A percentile compares a stretch with the other conserved stretches of the same genome.
phyloP scores from a whole-genome alignment of 2,329 filamentous ascomycete species.

The Pseudogymnoascus sp. region DNA sequence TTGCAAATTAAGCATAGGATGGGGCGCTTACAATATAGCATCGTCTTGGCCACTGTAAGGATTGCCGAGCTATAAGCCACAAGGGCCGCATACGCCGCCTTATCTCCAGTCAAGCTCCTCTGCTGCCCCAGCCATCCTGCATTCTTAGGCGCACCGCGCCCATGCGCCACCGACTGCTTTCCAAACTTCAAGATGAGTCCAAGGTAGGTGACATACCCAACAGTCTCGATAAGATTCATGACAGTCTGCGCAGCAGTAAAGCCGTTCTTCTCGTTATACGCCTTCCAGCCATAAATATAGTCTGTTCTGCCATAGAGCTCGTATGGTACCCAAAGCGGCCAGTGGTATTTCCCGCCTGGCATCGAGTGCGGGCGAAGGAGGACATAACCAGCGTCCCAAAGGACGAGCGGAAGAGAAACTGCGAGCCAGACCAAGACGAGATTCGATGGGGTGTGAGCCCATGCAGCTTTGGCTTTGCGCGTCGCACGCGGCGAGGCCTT shows the following conservation, averaged over 20 bases:
- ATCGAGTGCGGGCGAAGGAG: slow-evolving; percentile 60
- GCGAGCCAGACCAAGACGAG: slow-evolving; percentile 54
- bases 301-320: slow-evolving; percentile 59
- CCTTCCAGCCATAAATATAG: slow-evolving; percentile 59
- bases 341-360: slow-evolving; percentile 55
- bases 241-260: slow-evolving; percentile 57
- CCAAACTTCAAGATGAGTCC: slow-evolving; percentile 42
- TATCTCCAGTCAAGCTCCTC: slow-evolving; percentile 43
- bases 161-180: slow-evolving; percentile 25
- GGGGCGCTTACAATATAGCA: slow-evolving; percentile 53
- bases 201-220: slow-evolving; percentile 53
- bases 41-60: slow-evolving; percentile 62
- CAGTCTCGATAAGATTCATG: slow-evolving; percentile 54
- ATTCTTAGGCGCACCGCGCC: slow-evolving; percentile 27
- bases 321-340: slow-evolving; percentile 58
- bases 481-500: slow-evolving; percentile 15
- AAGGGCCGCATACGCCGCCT: slow-evolving; percentile 48
- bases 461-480: slow-evolving; percentile 26
- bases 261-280: slow-evolving; percentile 52
- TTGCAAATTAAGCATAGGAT: background rate
- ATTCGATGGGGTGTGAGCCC: slow-evolving; percentile 55
- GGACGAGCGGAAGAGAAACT: slow-evolving; percentile 57
- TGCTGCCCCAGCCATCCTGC: slow-evolving; percentile 40
- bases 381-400: slow-evolving; percentile 60
- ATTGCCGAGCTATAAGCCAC: slow-evolving; percentile 51